phyloP scores from a whole-genome alignment of 371 early-diverging fungal genomes.

The Basidiobolus heterosporus region DNA sequence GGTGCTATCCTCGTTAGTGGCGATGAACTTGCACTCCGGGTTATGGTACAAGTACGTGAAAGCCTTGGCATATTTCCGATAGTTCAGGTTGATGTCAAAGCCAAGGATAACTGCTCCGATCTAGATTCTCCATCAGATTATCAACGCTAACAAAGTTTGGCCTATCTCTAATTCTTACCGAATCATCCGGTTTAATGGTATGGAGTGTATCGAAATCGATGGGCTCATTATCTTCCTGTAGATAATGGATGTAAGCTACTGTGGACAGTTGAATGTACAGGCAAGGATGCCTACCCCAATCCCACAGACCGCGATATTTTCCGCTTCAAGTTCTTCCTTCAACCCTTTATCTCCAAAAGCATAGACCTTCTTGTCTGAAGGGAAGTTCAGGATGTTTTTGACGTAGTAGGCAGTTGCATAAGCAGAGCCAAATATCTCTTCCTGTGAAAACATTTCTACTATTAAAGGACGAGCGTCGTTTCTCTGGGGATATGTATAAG shows the following conservation, averaged over 20 bases:
- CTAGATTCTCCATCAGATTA: not conserved
- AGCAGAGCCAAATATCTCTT: constrained; percentile 87
- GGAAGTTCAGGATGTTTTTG: constrained; percentile 56
- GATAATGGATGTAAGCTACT: not conserved
- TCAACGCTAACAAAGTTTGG: not conserved
- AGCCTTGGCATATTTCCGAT: constrained; percentile 79
- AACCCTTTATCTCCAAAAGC: constrained; percentile 84
- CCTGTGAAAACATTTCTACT: constrained; percentile 18
- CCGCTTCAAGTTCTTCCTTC: constrained; percentile 57
- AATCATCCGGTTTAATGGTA: constrained; percentile 17
- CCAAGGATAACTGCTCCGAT: constrained; percentile 82
- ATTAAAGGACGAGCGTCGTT: not conserved
- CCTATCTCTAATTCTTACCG: constrained; percentile 8
- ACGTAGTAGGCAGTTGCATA: constrained; percentile 89
- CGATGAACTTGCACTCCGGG: constrained; percentile 59
- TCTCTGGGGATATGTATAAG: no score
- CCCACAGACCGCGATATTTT: constrained; percentile 46
- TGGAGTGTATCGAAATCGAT: constrained; percentile 17
- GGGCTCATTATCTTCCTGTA: constrained; percentile 20
- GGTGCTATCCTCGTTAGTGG: constrained; percentile 86
- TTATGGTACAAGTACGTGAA: constrained; percentile 59
- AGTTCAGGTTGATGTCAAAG: constrained; percentile 74
- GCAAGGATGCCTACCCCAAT: constrained; percentile 22
- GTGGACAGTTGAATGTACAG: not conserved
- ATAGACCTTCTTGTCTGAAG: constrained; percentile 72